Conservation (phyloP, 352 stramenopile genomes). For the Pythium sukuiense region DNA sequence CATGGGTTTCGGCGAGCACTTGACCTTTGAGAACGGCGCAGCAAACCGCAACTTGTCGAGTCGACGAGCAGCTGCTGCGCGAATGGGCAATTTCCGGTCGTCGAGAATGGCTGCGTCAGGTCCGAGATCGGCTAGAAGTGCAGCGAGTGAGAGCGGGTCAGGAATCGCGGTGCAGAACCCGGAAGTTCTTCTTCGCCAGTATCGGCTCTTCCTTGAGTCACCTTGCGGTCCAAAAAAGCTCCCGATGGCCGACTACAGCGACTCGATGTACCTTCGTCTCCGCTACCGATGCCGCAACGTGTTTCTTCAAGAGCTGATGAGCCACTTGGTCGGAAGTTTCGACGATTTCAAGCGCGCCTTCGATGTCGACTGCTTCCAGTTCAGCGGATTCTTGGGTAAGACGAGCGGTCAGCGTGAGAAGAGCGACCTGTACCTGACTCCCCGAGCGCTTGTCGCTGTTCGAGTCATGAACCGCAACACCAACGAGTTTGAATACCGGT, state of each 20-base stretch:
- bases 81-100: slow-evolving; percentile 18
- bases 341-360: slow-evolving; percentile 79
- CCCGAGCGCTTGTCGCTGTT: slow-evolving; percentile 62
- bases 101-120: slow-evolving; percentile 31
- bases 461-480: slow-evolving; percentile 67
- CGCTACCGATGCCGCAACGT: slow-evolving; percentile 74
- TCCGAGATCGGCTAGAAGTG: slow-evolving; percentile 9
- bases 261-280: slow-evolving; percentile 65
- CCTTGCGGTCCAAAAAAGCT: slow-evolving; percentile 58
- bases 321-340: slow-evolving; percentile 70
- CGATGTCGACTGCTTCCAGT: slow-evolving; percentile 66
- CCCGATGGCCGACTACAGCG: slow-evolving; percentile 56
- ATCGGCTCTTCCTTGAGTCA: slow-evolving; percentile 71
- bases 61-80: slow-evolving; percentile 9
- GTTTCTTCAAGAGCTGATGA: slow-evolving; percentile 85
- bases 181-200: slow-evolving; percentile 69
- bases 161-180: slow-evolving; percentile 57
- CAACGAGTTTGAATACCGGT: slow-evolving; percentile 73
- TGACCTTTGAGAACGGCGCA: slow-evolving; percentile 17
- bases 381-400: slow-evolving; percentile 72
- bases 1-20: slow-evolving; percentile 27
- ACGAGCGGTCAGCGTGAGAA: slow-evolving; percentile 72
- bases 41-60: background rate
- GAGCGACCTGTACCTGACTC: slow-evolving; percentile 68
- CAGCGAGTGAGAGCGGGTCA: slow-evolving; percentile 5